Base-by-base conservation (phyloP, 177 flowering plant species). In the Tripterygium wilfordii region DNA sequence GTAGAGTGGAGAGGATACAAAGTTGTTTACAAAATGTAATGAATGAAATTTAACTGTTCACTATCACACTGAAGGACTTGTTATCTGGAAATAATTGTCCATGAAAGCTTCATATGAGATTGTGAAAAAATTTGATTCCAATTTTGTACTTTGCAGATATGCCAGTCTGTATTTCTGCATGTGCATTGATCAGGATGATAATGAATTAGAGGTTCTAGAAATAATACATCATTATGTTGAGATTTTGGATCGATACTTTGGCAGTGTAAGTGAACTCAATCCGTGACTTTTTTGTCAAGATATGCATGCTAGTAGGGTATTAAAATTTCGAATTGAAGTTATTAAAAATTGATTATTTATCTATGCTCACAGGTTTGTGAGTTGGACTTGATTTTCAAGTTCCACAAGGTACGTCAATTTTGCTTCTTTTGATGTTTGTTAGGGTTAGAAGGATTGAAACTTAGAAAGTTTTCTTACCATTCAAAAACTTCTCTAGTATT, bases 21-120 rank as follows among this genome's bases (percentile, higher is more conserved):
- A 63, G 95, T 83, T 65, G 96, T 85, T 32, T 91, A 91, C 48
- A 88, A 83, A 66, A 88, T 96, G 98, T 85, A 38, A 18, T 3
- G 20, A 4, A 4, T 4, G 40, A 17, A n/a, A 4, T 3, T 38
- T 22, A 38, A 2, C n/a, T n/a, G n/a, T n/a, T n/a, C n/a, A n/a
- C n/a, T n/a, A n/a, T n/a, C n/a, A n/a, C n/a, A n/a, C n/a, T n/a
- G n/a, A n/a, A n/a, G n/a, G n/a, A n/a, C n/a, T n/a, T n/a, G n/a
- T n/a, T n/a, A n/a, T n/a, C n/a, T n/a, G n/a, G n/a, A n/a, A n/a
- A n/a, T n/a, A n/a, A n/a, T n/a, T n/a, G n/a, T n/a, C n/a, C n/a
- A n/a, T n/a, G n/a, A n/a, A n/a, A n/a, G n/a, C n/a, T n/a, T n/a
- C n/a, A n/a, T 36, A n/a, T 8, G 18, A 16, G 26, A 14, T 39